Percentiles rank a stretch among this genome's conserved stretches.
phyloP scores from a whole-genome alignment of 805 yeast genomes.

The Yamadazyma takamatsuzukensis region DNA sequence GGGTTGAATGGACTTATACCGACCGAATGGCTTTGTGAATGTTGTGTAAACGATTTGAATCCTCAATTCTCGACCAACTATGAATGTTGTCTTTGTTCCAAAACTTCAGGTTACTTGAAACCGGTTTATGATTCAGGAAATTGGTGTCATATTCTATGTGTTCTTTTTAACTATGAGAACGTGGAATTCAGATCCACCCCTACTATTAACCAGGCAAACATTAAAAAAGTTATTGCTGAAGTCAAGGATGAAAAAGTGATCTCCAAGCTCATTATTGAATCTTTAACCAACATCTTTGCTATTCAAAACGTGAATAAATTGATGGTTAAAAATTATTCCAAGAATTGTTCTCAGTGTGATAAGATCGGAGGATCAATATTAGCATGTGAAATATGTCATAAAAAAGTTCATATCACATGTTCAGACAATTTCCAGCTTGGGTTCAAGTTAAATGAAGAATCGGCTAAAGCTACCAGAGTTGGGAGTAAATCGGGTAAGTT shows the following conservation, averaged over 20 bases:
- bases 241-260: constrained; percentile 1
- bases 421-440: constrained; percentile 54
- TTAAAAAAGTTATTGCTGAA: constrained; percentile 1
- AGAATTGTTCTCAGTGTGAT: constrained; percentile 27
- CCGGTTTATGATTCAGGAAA: constrained; percentile 56
- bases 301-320: constrained; percentile 27
- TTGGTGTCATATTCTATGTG: constrained; percentile 81
- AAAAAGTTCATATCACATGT: constrained; percentile 52
- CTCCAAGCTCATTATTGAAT: constrained; percentile 4
- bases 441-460: constrained; percentile 39
- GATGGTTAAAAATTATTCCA: constrained; percentile 23
- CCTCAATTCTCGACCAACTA: constrained; percentile 58
- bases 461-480: constrained; percentile 19
- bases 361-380: constrained; percentile 41
- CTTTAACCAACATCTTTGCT: constrained; percentile 13
- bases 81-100: constrained; percentile 61
- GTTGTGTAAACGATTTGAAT: constrained; percentile 66
- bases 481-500: constrained; percentile 35
- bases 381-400: constrained; percentile 44
- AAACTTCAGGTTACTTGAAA: constrained; percentile 58
- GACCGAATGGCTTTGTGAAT: constrained; percentile 73
- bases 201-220: not conserved
- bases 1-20: constrained; percentile 33
- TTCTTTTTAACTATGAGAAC: constrained; percentile 49
- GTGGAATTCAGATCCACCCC: constrained; percentile 30